These are phyloP conservation scores for Aspergillus biplanus DNA, from an alignment of 495 filamentous ascomycete genomes.

Conservation along the genomic window DNA sequence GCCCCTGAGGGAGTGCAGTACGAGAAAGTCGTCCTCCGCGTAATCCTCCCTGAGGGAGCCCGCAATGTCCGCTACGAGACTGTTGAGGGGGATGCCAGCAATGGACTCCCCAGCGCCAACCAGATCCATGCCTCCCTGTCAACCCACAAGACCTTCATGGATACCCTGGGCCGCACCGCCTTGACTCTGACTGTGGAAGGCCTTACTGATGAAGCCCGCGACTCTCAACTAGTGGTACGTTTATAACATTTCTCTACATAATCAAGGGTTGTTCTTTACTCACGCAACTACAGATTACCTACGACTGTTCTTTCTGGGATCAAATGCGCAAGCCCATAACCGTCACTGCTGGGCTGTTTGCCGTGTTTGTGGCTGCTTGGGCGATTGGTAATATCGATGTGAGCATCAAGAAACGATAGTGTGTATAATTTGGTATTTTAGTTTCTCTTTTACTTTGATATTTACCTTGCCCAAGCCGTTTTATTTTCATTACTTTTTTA, in stretches of 20 bases:
- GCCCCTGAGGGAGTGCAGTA: conserved; percentile 83
- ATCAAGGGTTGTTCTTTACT: too few relatives aligned
- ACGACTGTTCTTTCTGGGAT: conserved; percentile 78
- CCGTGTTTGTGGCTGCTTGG: conserved; percentile 78
- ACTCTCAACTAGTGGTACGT: conserved; percentile 73
- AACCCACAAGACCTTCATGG: conserved; percentile 84
- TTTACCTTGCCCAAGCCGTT: neutral
- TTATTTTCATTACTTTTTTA: neutral
- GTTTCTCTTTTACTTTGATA: conserved; percentile 18
- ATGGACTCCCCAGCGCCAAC: conserved; percentile 40
- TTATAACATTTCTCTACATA: neutral
- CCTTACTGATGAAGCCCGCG: conserved; percentile 84
- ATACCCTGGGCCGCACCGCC: conserved; percentile 85
- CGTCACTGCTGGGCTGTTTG: conserved; percentile 72
- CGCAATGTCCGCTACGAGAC: conserved; percentile 65
- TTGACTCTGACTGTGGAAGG: conserved; percentile 81
- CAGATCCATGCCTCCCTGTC: conserved; percentile 55
- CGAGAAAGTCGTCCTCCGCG: conserved; percentile 74
- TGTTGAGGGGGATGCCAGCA: conserved; percentile 41
- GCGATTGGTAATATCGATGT: conserved; percentile 74
- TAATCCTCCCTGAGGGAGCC: conserved; percentile 90
- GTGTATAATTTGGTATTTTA: conserved; percentile 28
- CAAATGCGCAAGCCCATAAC: conserved; percentile 84
- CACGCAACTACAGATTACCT: conserved; percentile 59
- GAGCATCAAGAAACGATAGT: conserved; percentile 62